Evolutionary conservation across 2,329 filamentous ascomycete genomes (phyloP).

Genomic region (Blumeria graminis): DNA sequence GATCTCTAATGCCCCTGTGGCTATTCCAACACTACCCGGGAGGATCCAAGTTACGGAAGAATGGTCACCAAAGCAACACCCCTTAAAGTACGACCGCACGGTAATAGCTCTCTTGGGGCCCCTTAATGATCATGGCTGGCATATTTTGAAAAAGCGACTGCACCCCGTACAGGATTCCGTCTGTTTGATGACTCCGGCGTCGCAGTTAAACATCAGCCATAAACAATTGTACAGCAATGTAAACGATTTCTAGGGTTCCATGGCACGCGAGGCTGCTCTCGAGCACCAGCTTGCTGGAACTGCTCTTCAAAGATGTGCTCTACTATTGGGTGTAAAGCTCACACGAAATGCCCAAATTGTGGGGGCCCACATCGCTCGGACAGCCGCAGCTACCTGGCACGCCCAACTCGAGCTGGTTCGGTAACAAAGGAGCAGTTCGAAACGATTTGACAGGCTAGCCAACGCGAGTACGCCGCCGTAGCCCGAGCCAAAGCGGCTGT

Average conservation of each 20-base stretch:
- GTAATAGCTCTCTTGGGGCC: not conserved
- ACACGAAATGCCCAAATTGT: not conserved
- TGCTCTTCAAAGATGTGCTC: not conserved
- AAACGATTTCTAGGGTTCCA: not conserved
- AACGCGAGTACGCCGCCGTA: not conserved
- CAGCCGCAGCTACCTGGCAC: not conserved
- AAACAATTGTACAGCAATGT: not conserved
- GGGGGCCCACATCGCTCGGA: not conserved
- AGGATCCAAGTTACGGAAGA: not conserved
- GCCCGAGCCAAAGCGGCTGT: not conserved
- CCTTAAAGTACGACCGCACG: not conserved
- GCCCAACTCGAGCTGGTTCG: not conserved
- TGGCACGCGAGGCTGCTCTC: not conserved
- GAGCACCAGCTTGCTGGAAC: not conserved
- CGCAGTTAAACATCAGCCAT: not conserved
- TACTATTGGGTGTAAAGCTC: not conserved
- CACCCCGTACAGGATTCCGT: not conserved
- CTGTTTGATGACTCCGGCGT: not conserved
- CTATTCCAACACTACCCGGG: not conserved
- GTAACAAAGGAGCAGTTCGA: not conserved
- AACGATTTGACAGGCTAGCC: not conserved
- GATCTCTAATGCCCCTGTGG: not conserved
- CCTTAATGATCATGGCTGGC: not conserved
- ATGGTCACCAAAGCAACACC: not conserved
- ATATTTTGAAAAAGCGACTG: not conserved